These are phyloP conservation scores for Cryphonectria carpinicola DNA, from an alignment of 2,329 filamentous ascomycete genomes.

Conservation along the genomic window DNA sequence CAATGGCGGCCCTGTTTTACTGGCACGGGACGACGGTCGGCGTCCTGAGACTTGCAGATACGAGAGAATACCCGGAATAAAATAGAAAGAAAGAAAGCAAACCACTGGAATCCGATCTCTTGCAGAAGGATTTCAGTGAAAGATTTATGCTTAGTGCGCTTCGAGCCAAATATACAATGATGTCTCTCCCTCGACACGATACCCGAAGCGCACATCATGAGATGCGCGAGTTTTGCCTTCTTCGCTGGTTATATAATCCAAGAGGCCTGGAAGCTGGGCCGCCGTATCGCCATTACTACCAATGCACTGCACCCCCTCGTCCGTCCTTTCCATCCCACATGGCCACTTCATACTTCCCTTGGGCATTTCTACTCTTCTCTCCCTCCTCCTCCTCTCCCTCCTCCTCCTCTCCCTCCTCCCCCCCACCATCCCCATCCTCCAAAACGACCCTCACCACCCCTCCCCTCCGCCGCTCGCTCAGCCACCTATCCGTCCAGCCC, in stretches of 20 bases:
- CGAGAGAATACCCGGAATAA: not conserved
- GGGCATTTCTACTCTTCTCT: not conserved
- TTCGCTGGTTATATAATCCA: not conserved
- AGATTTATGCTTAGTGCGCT: not conserved
- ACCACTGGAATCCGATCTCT: not conserved
- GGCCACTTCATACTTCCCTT: constrained; percentile 16
- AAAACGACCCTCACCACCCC: constrained; percentile 54
- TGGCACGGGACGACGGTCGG: not conserved
- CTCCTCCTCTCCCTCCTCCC: constrained; percentile 40
- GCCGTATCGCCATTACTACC: constrained; percentile 36
- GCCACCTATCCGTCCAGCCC: constrained; percentile 66
- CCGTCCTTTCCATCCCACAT: constrained; percentile 48
- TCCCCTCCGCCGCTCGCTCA: constrained; percentile 59
- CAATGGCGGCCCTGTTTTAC: not conserved
- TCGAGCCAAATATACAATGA: too few relatives aligned
- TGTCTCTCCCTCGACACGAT: too few relatives aligned
- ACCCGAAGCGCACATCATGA: not conserved
- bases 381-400: not conserved
- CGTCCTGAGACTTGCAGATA: not conserved
- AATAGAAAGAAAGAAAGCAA: not conserved
- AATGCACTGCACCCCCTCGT: constrained; percentile 45
- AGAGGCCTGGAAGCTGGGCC: not conserved
- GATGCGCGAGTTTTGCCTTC: too few relatives aligned
- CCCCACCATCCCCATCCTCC: constrained; percentile 41
- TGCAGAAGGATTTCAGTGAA: not conserved